A percentile compares a stretch with the other conserved stretches of the same genome.
These are phyloP conservation scores for Aspergillus felis DNA, from an alignment of 2,329 filamentous ascomycete genomes.

Conservation along the genomic window DNA sequence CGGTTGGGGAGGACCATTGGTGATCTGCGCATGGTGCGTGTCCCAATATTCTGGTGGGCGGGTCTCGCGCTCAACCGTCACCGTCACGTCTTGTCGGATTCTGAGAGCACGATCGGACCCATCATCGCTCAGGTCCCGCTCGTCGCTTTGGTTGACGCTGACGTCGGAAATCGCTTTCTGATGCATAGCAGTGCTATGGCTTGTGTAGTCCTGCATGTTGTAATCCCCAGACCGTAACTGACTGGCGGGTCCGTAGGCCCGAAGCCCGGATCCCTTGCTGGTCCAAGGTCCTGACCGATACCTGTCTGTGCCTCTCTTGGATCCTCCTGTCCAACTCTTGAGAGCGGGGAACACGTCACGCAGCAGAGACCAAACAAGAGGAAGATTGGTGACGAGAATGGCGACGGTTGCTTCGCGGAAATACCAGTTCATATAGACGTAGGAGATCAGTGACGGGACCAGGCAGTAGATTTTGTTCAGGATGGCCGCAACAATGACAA, in stretches of 20 bases:
- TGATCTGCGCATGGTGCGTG: not conserved
- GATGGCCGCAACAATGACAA: constrained; percentile 48
- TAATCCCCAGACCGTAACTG: constrained; percentile 26
- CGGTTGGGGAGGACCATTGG: not conserved
- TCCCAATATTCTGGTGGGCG: constrained; percentile 12
- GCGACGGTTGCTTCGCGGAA: constrained; percentile 44
- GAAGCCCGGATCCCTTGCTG: constrained; percentile 24
- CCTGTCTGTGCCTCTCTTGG: constrained; percentile 29
- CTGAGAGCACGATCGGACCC: constrained; percentile 34
- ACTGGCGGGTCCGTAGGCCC: constrained; percentile 26
- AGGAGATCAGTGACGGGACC: constrained; percentile 38
- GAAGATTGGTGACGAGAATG: constrained; percentile 49
- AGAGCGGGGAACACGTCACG: constrained; percentile 45
- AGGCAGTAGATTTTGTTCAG: constrained; percentile 49
- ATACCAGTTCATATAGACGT: constrained; percentile 48
- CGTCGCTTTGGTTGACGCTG: constrained; percentile 24
- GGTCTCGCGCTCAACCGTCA: constrained; percentile 21
- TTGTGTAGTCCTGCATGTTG: constrained; percentile 26
- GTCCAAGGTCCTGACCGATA: constrained; percentile 32
- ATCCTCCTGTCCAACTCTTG: constrained; percentile 39
- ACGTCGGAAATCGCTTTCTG: constrained; percentile 27
- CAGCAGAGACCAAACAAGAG: constrained; percentile 50
- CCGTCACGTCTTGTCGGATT: constrained; percentile 39
- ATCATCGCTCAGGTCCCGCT: constrained; percentile 32
- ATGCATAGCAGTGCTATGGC: constrained; percentile 21